Conservation (phyloP, 2,329 filamentous ascomycete species). For the Stachybotrys chartarum region DNA sequence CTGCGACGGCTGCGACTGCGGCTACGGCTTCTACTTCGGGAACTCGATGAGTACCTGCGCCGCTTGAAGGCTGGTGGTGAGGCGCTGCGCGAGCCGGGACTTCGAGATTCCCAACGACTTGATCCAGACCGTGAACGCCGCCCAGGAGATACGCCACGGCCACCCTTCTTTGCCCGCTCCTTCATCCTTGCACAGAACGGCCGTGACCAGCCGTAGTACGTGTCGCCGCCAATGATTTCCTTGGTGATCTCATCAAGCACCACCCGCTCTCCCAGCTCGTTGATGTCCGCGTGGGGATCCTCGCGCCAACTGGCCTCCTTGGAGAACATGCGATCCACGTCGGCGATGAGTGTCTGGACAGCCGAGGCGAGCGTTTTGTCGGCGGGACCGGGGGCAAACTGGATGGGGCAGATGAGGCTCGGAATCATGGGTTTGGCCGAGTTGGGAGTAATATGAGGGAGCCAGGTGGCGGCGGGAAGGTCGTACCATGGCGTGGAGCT, state of each 20-base stretch:
- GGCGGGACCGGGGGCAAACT: constrained; percentile 61
- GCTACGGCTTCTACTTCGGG: constrained; percentile 18
- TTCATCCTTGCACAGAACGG: constrained; percentile 79
- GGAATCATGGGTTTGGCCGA: constrained; percentile 68
- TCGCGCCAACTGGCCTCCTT: constrained; percentile 40
- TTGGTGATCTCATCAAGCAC: constrained; percentile 60
- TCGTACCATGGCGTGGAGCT: constrained; percentile 69
- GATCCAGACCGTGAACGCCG: constrained; percentile 17
- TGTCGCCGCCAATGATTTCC: constrained; percentile 57
- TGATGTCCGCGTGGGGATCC: constrained; percentile 53
- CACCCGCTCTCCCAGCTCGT: constrained; percentile 66
- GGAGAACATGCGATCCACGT: constrained; percentile 62
- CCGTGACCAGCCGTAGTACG: constrained; percentile 84
- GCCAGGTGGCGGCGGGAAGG: constrained; percentile 72
- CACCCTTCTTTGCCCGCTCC: constrained; percentile 32
- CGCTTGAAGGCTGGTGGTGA: constrained; percentile 24
- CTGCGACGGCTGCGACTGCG: constrained; percentile 16
- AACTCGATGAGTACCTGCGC: constrained; percentile 15
- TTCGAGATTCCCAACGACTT: constrained; percentile 10
- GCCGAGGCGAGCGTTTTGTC: constrained; percentile 58
- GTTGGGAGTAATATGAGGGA: constrained; percentile 71
- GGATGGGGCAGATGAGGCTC: constrained; percentile 62
- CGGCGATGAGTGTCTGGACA: constrained; percentile 62
- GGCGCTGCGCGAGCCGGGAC: constrained; percentile 18
- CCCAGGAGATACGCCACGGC: constrained; percentile 11